Percentiles rank a stretch among this genome's conserved stretches.
Conservation (phyloP, 2,329 filamentous ascomycete species). For the Ophiostoma sp. region DNA sequence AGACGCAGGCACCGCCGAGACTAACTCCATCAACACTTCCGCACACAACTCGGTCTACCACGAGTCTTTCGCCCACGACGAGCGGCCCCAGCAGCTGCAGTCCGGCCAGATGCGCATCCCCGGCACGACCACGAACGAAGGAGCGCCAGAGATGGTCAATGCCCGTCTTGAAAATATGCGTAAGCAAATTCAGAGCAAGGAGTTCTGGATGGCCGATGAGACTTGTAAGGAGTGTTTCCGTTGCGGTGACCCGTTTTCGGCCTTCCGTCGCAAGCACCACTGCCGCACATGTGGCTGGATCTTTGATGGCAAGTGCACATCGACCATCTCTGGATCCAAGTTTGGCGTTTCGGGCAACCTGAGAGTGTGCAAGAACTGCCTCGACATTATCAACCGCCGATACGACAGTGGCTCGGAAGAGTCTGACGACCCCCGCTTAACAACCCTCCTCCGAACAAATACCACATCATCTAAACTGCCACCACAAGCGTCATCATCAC, state of each 20-base stretch:
- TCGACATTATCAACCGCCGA: conserved; percentile 85
- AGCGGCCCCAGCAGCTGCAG: conserved; percentile 46
- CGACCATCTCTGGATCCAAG: conserved; percentile 79
- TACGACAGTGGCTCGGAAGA: conserved; percentile 87
- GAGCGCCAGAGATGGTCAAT: conserved; percentile 59
- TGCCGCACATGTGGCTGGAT: conserved; percentile 97
- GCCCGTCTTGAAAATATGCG: conserved; percentile 70
- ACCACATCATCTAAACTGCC: conserved; percentile 47
- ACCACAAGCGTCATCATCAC: conserved; percentile 31
- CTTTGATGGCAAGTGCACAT: conserved; percentile 94
- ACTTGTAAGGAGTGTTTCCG: conserved; percentile 97
- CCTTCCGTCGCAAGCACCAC: conserved; percentile 94
- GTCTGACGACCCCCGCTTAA: conserved; percentile 71
- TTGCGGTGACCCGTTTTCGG: conserved; percentile 86
- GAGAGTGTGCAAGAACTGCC: conserved; percentile 88
- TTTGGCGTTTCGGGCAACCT: conserved; percentile 86
- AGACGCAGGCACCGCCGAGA: conserved; percentile 57
- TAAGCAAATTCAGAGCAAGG: conserved; percentile 85
- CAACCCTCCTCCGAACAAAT: conserved; percentile 60
- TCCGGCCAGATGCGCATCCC: conserved; percentile 54
- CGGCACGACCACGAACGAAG: conserved; percentile 57
- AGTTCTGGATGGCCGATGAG: conserved; percentile 99
- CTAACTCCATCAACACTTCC: conserved; percentile 58
- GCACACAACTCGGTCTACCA: conserved; percentile 60
- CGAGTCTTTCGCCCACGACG: conserved; percentile 54